Evolutionary conservation across 2,329 filamentous ascomycete species (phyloP).

Genomic region (Aureobasidium zeae): DNA sequence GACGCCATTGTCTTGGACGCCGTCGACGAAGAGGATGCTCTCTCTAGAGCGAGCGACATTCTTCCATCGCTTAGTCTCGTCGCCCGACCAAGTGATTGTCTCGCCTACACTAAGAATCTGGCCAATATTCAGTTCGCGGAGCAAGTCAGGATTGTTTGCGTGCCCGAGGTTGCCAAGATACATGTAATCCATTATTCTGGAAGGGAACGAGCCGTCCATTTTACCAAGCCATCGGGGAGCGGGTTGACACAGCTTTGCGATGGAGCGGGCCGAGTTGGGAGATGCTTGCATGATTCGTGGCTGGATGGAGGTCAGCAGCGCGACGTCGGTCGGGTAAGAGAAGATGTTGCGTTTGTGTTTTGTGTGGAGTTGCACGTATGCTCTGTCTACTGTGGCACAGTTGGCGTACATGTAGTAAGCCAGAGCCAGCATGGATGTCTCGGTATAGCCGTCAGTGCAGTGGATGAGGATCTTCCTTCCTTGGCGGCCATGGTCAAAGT

Average conservation of each 20-base stretch:
- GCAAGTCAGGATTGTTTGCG: slow-evolving; percentile 82
- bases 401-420: slow-evolving; percentile 93
- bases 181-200: slow-evolving; percentile 83
- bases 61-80: slow-evolving; percentile 37
- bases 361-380: slow-evolving; percentile 79
- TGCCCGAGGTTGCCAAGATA: slow-evolving; percentile 90
- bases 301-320: slow-evolving; percentile 67
- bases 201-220: slow-evolving; percentile 85
- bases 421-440: slow-evolving; percentile 78
- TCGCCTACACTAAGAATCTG: slow-evolving; percentile 91
- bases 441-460: slow-evolving; percentile 92
- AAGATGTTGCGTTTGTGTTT: slow-evolving; percentile 86
- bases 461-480: slow-evolving; percentile 74
- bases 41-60: slow-evolving; percentile 33
- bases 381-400: slow-evolving; percentile 67
- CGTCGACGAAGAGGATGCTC: slow-evolving; percentile 63
- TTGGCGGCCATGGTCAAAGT: slow-evolving; percentile 21
- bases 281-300: slow-evolving; percentile 65
- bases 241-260: slow-evolving; percentile 41
- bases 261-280: slow-evolving; percentile 43
- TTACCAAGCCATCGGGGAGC: slow-evolving; percentile 73
- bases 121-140: slow-evolving; percentile 70
- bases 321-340: slow-evolving; percentile 84
- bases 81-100: slow-evolving; percentile 68
- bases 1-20: slow-evolving; percentile 93